Evolutionary conservation across 2,329 filamentous ascomycete species (phyloP).

Genomic region (Calonectria pauciramosa): DNA sequence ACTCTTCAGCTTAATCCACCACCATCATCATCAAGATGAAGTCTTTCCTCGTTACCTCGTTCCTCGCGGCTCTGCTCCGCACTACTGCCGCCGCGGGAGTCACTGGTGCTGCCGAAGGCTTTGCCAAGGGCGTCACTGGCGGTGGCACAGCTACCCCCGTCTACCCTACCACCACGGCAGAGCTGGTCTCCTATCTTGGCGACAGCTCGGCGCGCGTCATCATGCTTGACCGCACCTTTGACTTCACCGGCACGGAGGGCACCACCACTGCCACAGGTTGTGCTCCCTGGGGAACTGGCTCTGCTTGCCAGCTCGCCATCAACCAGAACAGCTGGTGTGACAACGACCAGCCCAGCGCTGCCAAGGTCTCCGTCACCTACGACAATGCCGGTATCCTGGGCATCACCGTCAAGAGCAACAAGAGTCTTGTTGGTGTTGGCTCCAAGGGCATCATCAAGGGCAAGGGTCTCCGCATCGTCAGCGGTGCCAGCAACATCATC

Average conservation of each 20-base stretch:
- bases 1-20: background rate
- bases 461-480: constrained; percentile 65
- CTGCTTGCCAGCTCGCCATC: constrained; percentile 69
- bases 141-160: constrained; percentile 69
- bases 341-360: constrained; percentile 66
- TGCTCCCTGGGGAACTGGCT: constrained; percentile 67
- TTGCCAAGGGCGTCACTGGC: constrained; percentile 69
- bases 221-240: constrained; percentile 67
- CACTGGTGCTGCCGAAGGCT: constrained; percentile 54
- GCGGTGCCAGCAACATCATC: constrained; percentile 66
- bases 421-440: constrained; percentile 67
- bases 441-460: constrained; percentile 67
- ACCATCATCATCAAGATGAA: background rate
- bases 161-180: constrained; percentile 64
- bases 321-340: constrained; percentile 70
- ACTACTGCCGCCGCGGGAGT: constrained; percentile 37
- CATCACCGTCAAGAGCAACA: constrained; percentile 68
- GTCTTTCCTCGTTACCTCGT: background rate
- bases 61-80: constrained; percentile 1
- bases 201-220: constrained; percentile 67
- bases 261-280: constrained; percentile 65
- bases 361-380: constrained; percentile 58
- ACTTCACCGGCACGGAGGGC: constrained; percentile 69
- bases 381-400: constrained; percentile 64
- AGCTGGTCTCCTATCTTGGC: constrained; percentile 71